A percentile compares a stretch with the other conserved stretches of the same genome.
Conservation (phyloP, 305 asterid genomes). For the Nicotiana rustica region DNA sequence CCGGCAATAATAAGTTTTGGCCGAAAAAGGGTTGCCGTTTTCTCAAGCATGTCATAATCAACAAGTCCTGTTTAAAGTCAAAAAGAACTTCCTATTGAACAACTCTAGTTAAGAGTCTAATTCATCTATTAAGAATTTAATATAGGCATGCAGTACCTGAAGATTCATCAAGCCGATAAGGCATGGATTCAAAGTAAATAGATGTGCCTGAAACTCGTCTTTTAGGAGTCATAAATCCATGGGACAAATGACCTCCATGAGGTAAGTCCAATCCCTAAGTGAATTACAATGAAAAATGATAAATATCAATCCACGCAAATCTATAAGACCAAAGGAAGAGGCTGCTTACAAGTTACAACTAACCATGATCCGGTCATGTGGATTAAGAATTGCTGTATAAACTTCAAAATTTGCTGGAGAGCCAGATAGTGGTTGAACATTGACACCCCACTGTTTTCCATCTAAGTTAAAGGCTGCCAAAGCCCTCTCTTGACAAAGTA, state of each 20-base stretch:
- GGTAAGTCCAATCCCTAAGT: slow-evolving; percentile 89
- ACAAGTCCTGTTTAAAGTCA: slow-evolving; percentile 64
- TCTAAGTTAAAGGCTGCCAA: slow-evolving; percentile 88
- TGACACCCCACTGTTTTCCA: slow-evolving; percentile 83
- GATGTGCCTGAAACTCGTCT: slow-evolving; percentile 96
- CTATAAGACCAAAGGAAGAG: slow-evolving; percentile 18
- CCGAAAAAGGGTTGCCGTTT: slow-evolving; percentile 84
- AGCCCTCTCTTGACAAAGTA: slow-evolving; percentile 92
- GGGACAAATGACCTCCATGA: slow-evolving; percentile 89
- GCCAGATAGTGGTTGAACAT: slow-evolving; percentile 86
- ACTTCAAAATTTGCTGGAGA: slow-evolving; percentile 91
- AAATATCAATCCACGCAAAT: not conserved
- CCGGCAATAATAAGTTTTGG: slow-evolving; percentile 97
- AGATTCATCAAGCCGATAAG: slow-evolving; percentile 87
- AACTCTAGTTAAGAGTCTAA: not conserved
- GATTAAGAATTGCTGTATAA: slow-evolving; percentile 83
- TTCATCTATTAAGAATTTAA: not conserved
- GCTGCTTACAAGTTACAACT: slow-evolving; percentile 23
- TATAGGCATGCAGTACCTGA: slow-evolving; percentile 54
- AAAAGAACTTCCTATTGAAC: not conserved
- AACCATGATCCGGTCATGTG: slow-evolving; percentile 92
- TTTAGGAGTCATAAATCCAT: slow-evolving; percentile 96
- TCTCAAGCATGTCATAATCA: slow-evolving; percentile 95
- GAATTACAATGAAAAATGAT: slow-evolving; percentile 26
- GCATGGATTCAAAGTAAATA: slow-evolving; percentile 95